A percentile compares a stretch with the other conserved stretches of the same genome.
phyloP scores from a whole-genome alignment of 2,329 filamentous ascomycete genomes.

The Colletotrichum australisinense region DNA sequence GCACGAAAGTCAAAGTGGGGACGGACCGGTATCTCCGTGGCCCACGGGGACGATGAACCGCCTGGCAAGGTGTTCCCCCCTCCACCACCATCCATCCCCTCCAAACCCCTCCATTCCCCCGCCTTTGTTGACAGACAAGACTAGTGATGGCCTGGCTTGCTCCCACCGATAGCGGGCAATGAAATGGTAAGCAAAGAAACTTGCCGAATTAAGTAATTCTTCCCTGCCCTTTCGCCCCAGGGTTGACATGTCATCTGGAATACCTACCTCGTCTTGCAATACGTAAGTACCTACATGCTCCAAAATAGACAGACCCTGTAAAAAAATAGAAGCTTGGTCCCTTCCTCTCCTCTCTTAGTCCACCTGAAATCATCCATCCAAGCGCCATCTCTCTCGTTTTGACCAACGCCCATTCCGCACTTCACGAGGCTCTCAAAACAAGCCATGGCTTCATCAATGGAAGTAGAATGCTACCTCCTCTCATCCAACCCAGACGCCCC shows the following conservation, averaged over 20 bases:
- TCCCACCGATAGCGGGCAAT: neutral
- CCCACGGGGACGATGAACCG: neutral
- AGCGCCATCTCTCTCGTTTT: neutral
- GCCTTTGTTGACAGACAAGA: neutral
- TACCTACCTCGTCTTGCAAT: neutral
- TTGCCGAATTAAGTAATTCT: neutral
- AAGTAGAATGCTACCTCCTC: neutral
- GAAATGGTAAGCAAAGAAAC: neutral
- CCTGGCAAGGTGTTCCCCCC: neutral
- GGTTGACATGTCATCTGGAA: neutral
- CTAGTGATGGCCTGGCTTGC: neutral
- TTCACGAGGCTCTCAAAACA: neutral
- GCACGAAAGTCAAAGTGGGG: neutral
- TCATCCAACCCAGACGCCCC: conserved; percentile 8
- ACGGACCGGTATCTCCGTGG: neutral
- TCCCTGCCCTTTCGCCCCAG: neutral
- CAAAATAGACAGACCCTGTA: neutral
- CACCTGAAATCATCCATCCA: neutral
- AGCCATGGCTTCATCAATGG: neutral
- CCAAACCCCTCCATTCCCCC: neutral
- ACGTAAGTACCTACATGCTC: neutral
- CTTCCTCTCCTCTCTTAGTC: neutral
- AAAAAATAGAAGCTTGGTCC: neutral
- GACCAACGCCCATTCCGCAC: neutral
- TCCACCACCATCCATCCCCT: too few relatives aligned